phyloP scores from a whole-genome alignment of 495 filamentous ascomycete species.

The Cladorrhinum samala region DNA sequence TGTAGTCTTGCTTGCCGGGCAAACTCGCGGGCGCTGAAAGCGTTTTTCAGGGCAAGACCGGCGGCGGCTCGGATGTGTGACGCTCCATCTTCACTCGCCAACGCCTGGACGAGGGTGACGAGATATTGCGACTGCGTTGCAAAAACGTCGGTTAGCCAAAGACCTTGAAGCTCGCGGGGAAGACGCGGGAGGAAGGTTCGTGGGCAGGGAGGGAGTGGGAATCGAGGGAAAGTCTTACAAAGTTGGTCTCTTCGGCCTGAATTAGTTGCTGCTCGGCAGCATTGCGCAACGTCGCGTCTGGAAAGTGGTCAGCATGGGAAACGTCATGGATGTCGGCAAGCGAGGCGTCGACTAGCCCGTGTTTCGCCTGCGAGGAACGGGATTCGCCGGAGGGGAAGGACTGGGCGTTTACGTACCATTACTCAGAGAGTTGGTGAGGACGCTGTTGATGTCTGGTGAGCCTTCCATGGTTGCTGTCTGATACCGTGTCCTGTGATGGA shows the following conservation, averaged over 20 bases:
- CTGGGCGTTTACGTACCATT: conserved; percentile 55
- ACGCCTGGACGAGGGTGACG: conserved; percentile 78
- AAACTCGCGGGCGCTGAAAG: conserved; percentile 87
- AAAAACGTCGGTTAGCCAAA: conserved; percentile 15
- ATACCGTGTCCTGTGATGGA: conserved; percentile 16
- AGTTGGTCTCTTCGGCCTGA: conserved; percentile 87
- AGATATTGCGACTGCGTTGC: conserved; percentile 74
- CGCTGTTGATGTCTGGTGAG: conserved; percentile 50
- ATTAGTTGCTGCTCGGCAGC: conserved; percentile 89
- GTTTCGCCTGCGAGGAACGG: neutral
- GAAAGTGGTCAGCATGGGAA: conserved; percentile 15
- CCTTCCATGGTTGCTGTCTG: conserved; percentile 40
- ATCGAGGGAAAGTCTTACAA: conserved; percentile 55
- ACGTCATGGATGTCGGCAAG: conserved; percentile 10
- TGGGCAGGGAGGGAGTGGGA: no score
- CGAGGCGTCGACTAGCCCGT: neutral
- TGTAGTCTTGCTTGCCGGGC: conserved; percentile 81
- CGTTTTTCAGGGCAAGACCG: conserved; percentile 94
- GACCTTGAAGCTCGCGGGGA: neutral
- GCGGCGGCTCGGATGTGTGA: conserved; percentile 83
- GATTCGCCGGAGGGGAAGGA: neutral
- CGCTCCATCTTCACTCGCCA: conserved; percentile 82
- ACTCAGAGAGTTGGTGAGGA: conserved; percentile 87
- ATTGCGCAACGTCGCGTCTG: conserved; percentile 83
- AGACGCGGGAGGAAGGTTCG: neutral